Percentiles rank a stretch among this genome's conserved stretches.
These are phyloP conservation scores for Leccinum imitatum DNA, from an alignment of 768 basidiomycete genomes.

Conservation along the genomic window DNA sequence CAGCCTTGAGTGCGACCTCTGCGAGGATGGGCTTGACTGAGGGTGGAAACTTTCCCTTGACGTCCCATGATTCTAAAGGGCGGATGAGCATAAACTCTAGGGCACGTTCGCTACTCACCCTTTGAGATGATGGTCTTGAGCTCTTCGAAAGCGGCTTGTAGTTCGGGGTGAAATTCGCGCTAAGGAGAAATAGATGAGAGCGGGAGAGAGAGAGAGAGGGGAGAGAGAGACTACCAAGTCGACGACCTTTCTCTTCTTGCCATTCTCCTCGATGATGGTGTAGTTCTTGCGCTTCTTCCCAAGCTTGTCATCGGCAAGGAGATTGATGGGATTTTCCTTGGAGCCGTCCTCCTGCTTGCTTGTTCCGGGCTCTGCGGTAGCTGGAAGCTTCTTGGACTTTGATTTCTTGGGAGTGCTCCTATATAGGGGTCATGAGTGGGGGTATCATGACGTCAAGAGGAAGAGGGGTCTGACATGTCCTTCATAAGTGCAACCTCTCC, in stretches of 20 bases:
- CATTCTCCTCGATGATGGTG: conserved; percentile 50
- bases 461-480: conserved; percentile 49
- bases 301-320: conserved; percentile 39
- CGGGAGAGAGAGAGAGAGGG: background rate
- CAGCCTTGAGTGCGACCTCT: conserved; percentile 73
- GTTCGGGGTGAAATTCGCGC: conserved; percentile 69
- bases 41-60: conserved; percentile 89
- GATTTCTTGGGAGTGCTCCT: conserved; percentile 67
- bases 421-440: conserved; percentile 22
- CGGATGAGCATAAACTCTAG: background rate
- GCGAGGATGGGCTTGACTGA: conserved; percentile 69
- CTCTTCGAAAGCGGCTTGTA: conserved; percentile 59
- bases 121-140: conserved; percentile 60
- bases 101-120: conserved; percentile 37
- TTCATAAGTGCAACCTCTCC: conserved; percentile 87
- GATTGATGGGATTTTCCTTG: conserved; percentile 50
- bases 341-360: conserved; percentile 41
- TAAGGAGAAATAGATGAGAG: conserved; percentile 20
- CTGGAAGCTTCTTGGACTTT: conserved; percentile 55
- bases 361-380: conserved; percentile 21
- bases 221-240: conserved; percentile 49
- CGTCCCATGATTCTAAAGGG: conserved; percentile 65
- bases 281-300: conserved; percentile 58
- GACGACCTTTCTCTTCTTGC: conserved; percentile 71
- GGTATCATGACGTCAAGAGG: background rate